phyloP scores from a whole-genome alignment of 163 green algal species.

The Chlorella variabilis region DNA sequence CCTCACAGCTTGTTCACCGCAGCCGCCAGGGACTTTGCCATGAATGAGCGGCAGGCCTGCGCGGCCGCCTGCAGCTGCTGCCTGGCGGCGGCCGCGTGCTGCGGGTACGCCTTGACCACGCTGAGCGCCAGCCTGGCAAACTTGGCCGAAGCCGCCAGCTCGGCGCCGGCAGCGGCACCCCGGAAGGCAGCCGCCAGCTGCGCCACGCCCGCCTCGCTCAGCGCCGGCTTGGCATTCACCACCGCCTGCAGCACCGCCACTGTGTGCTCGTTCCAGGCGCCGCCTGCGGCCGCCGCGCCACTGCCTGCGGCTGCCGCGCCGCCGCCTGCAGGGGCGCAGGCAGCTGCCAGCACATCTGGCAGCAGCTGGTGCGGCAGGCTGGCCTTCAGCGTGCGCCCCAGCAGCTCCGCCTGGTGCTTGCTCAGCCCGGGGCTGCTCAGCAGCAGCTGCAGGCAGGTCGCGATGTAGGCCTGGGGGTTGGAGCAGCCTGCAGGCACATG shows the following conservation, averaged over 20 bases:
- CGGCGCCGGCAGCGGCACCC: not conserved
- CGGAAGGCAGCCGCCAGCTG: not conserved
- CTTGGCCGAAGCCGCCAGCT: conserved; percentile 8
- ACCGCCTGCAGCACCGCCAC: conserved; percentile 23
- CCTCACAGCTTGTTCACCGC: conserved; percentile 36
- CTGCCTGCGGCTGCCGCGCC: not conserved
- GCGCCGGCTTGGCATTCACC: not conserved
- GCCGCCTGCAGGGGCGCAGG: not conserved
- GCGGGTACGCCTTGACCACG: conserved; percentile 24
- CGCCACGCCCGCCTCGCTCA: not conserved
- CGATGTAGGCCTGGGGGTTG: conserved; percentile 22
- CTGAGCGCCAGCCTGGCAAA: conserved; percentile 34
- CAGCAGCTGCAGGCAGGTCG: conserved; percentile 22
- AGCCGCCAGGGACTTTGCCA: conserved; percentile 9
- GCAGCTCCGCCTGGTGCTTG: conserved; percentile 38
- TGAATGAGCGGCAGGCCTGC: not conserved
- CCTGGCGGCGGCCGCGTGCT: not conserved
- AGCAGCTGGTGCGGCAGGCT: conserved; percentile 13
- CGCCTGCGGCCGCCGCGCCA: not conserved
- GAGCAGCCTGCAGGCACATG: not conserved
- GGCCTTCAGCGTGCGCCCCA: conserved; percentile 1
- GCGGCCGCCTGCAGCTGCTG: conserved; percentile 4
- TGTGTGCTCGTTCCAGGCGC: conserved; percentile 27
- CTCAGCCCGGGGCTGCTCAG: not conserved
- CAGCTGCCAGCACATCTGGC: conserved; percentile 13